Percentiles rank a stretch among this genome's conserved stretches.
Conservation (phyloP, 345 rosid species). For the Capsella bursapastoris region DNA sequence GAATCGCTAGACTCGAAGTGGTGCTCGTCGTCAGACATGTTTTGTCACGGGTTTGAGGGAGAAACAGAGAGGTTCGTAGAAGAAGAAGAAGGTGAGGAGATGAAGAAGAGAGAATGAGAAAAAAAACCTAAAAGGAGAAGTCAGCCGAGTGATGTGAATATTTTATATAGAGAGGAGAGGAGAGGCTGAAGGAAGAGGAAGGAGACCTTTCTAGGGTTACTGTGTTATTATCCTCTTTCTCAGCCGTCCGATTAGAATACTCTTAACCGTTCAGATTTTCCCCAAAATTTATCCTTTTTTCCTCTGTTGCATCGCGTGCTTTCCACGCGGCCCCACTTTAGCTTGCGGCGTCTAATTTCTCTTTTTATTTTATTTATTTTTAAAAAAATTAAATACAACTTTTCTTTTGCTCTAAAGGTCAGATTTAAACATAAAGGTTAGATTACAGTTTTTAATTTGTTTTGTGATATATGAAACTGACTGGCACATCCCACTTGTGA, state of each 20-base stretch:
- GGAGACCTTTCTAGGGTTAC: slow-evolving; percentile 37
- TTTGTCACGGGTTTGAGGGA: neutral
- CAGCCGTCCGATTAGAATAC: slow-evolving; percentile 30
- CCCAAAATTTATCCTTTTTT: slow-evolving; percentile 2
- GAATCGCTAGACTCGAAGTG: slow-evolving; percentile 51
- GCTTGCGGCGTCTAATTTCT: slow-evolving; percentile 35
- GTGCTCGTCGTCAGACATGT: slow-evolving; percentile 53
- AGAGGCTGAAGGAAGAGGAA: neutral
- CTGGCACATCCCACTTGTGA: no score
- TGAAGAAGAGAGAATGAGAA: slow-evolving; percentile 15
- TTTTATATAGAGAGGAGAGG: slow-evolving; percentile 25
- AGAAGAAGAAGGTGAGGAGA: slow-evolving; percentile 3
- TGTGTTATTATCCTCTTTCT: slow-evolving; percentile 19
- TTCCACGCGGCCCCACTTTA: slow-evolving; percentile 42
- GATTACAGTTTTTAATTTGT: no score
- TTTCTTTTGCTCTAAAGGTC: neutral
- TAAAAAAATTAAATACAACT: neutral
- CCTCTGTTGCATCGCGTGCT: slow-evolving; percentile 38
- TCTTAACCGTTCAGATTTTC: slow-evolving; percentile 20
- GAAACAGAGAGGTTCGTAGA: neutral
- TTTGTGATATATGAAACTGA: no score
- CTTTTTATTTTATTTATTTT: neutral
- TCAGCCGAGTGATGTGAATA: slow-evolving; percentile 26
- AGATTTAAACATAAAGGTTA: neutral
- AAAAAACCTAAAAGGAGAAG: slow-evolving; percentile 23